A percentile compares a stretch with the other conserved stretches of the same genome.
phyloP scores from a whole-genome alignment of 768 basidiomycete species.

The Pleurotus ostreatus region DNA sequence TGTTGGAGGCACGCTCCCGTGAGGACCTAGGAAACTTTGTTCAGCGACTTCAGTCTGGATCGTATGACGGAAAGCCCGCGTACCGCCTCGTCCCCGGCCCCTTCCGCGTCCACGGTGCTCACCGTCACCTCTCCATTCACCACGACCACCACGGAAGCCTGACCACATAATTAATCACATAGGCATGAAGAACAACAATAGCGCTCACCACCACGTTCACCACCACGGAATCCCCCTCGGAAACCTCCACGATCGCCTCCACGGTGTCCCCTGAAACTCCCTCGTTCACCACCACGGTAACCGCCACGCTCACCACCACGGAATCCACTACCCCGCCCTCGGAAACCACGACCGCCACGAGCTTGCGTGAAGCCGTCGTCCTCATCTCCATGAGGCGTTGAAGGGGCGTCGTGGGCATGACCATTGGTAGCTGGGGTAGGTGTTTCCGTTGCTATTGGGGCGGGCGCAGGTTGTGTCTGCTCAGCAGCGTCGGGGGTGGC shows the following conservation, averaged over 20 bases:
- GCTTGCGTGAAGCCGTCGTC: slow-evolving; percentile 63
- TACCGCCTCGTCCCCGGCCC: slow-evolving; percentile 41
- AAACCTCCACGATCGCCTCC: slow-evolving; percentile 29
- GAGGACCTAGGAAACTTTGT: background rate
- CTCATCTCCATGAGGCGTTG: slow-evolving; percentile 28
- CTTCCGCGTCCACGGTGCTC: slow-evolving; percentile 35
- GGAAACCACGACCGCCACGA: slow-evolving; percentile 45
- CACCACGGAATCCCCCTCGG: slow-evolving; percentile 32
- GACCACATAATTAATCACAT: slow-evolving; percentile 2
- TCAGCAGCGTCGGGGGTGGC: slow-evolving; percentile 52
- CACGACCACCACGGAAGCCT: slow-evolving; percentile 32
- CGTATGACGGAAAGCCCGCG: slow-evolving; percentile 13
- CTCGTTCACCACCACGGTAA: slow-evolving; percentile 32
- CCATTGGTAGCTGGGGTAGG: slow-evolving; percentile 25
- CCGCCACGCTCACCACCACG: slow-evolving; percentile 26
- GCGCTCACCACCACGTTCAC: slow-evolving; percentile 19
- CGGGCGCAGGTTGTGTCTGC: slow-evolving; percentile 23
- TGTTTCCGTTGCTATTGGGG: slow-evolving; percentile 18
- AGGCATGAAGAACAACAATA: background rate
- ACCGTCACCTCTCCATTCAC: slow-evolving; percentile 48
- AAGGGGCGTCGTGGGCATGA: slow-evolving; percentile 16
- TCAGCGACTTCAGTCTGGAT: background rate
- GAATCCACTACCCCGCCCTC: slow-evolving; percentile 22
- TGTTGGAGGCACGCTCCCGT: slow-evolving; percentile 12
- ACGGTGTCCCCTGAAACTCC: slow-evolving; percentile 34